Evolutionary conservation across 768 basidiomycete genomes (phyloP).

Genomic region (Cubamyces lactineus): DNA sequence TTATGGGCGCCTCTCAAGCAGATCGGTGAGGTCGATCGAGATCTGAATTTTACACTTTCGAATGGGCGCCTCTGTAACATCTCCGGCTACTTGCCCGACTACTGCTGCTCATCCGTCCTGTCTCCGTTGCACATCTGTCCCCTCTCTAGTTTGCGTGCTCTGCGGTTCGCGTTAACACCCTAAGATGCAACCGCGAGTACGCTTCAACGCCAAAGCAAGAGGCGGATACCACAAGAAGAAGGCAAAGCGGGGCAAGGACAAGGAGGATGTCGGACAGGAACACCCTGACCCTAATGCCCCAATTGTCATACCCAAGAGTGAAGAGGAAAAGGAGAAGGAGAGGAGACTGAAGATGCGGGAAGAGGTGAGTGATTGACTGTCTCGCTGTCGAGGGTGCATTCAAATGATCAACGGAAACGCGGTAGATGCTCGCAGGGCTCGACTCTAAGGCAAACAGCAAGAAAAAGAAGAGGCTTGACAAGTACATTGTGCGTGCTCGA

Average conservation of each 20-base stretch:
- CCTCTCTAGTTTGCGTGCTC: not conserved
- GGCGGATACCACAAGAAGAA: constrained; percentile 34
- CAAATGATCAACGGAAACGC: too few species aligned
- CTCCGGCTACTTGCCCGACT: not conserved
- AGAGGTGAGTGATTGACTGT: constrained; percentile 51
- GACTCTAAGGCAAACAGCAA: constrained; percentile 79
- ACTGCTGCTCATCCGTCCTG: not conserved
- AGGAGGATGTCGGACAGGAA: constrained; percentile 26
- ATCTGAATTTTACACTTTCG: constrained; percentile 22
- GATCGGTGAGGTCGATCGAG: constrained; percentile 20
- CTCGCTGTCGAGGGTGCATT: not conserved
- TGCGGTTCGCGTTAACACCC: not conserved
- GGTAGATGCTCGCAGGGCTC: constrained; percentile 45
- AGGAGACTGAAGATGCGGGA: constrained; percentile 59
- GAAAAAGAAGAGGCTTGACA: constrained; percentile 88
- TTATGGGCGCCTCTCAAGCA: constrained; percentile 9
- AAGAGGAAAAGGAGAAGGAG: constrained; percentile 62
- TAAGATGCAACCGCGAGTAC: not conserved
- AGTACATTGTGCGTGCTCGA: constrained; percentile 74
- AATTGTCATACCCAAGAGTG: constrained; percentile 59
- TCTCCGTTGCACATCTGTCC: not conserved
- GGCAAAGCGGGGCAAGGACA: constrained; percentile 23
- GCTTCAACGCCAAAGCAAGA: constrained; percentile 35
- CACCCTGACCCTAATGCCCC: constrained; percentile 56
- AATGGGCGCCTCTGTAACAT: not conserved